Evolutionary conservation across 2,329 filamentous ascomycete species (phyloP).

Genomic region (Celoporthe dispersa): DNA sequence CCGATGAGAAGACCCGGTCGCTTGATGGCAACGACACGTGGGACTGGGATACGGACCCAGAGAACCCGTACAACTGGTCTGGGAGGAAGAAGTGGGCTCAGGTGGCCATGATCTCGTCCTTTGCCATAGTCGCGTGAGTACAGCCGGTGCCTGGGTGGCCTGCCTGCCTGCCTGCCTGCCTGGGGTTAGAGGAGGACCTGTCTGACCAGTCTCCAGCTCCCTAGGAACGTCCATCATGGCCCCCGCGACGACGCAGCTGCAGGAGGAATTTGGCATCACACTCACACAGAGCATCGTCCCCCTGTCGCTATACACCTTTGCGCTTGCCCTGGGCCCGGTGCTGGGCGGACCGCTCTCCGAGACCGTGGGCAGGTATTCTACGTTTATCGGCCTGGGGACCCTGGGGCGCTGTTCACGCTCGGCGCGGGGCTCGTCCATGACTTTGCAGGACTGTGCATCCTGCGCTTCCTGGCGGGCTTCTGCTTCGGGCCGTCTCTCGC

Average conservation of each 20-base stretch:
- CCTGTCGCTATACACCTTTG: constrained; percentile 63
- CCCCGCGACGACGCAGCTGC: constrained; percentile 50
- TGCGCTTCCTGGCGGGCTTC: constrained; percentile 62
- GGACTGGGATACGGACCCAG: constrained; percentile 44
- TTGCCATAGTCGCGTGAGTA: constrained; percentile 48
- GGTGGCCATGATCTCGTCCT: constrained; percentile 43
- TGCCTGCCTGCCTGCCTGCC: too few relatives aligned
- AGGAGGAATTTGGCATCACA: constrained; percentile 57
- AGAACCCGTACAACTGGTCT: constrained; percentile 59
- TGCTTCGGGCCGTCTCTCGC: constrained; percentile 54
- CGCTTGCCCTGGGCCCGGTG: constrained; percentile 63
- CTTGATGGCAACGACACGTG: constrained; percentile 1
- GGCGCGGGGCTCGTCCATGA: constrained; percentile 56
- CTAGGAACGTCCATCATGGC: constrained; percentile 60
- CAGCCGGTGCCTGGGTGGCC: background rate
- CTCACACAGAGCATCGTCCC: constrained; percentile 62
- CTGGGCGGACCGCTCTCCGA: constrained; percentile 64
- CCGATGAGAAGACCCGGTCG: background rate
- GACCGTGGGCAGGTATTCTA: constrained; percentile 56
- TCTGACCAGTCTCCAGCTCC: constrained; percentile 44
- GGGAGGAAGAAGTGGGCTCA: constrained; percentile 45
- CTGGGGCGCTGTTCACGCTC: constrained; percentile 58
- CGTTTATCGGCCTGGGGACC: constrained; percentile 53
- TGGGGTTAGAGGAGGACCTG: too few relatives aligned
- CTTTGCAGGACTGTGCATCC: constrained; percentile 55